Evolutionary conservation across 1,284 basidiomycete species (phyloP).

Genomic region (Caloboletus firmus): DNA sequence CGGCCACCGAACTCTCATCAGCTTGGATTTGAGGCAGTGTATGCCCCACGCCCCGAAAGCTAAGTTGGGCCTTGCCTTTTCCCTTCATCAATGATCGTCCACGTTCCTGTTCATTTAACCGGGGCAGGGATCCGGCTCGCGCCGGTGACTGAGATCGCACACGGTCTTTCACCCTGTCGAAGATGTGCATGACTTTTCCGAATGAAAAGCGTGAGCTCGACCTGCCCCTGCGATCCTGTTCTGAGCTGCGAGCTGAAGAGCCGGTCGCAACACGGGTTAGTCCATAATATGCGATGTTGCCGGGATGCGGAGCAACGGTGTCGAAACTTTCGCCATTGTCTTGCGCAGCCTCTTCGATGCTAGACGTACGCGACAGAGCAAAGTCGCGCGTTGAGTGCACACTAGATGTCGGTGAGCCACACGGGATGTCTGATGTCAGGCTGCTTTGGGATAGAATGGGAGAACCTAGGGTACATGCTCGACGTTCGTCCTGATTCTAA

Average conservation of each 20-base stretch:
- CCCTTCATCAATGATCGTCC: conserved; percentile 28
- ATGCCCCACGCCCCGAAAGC: background rate
- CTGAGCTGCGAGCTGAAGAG: conserved; percentile 18
- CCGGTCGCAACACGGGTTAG: conserved; percentile 16
- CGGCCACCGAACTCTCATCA: conserved; percentile 35
- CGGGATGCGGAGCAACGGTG: background rate
- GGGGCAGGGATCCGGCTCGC: conserved; percentile 13
- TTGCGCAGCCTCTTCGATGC: conserved; percentile 41
- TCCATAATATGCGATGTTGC: conserved; percentile 16
- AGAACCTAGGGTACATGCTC: conserved; percentile 16
- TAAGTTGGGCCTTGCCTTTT: conserved; percentile 9
- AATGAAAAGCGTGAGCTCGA: conserved; percentile 42
- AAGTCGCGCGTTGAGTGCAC: conserved; percentile 16
- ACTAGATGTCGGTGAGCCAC: conserved; percentile 25
- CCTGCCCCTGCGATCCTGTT: conserved; percentile 29
- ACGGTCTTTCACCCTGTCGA: conserved; percentile 44
- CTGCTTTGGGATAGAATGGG: background rate
- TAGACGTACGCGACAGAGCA: conserved; percentile 37
- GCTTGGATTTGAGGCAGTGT: conserved; percentile 1
- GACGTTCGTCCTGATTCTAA: background rate
- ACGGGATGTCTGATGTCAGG: conserved; percentile 2
- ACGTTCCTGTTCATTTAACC: conserved; percentile 19
- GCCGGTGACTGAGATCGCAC: conserved; percentile 45
- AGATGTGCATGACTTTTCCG: conserved; percentile 36
- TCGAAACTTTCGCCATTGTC: conserved; percentile 12